Evolutionary conservation across 2,329 filamentous ascomycete genomes (phyloP), one percentile per base, ranked within the genome.

Genomic region (Emergomyces africanus): DNA sequence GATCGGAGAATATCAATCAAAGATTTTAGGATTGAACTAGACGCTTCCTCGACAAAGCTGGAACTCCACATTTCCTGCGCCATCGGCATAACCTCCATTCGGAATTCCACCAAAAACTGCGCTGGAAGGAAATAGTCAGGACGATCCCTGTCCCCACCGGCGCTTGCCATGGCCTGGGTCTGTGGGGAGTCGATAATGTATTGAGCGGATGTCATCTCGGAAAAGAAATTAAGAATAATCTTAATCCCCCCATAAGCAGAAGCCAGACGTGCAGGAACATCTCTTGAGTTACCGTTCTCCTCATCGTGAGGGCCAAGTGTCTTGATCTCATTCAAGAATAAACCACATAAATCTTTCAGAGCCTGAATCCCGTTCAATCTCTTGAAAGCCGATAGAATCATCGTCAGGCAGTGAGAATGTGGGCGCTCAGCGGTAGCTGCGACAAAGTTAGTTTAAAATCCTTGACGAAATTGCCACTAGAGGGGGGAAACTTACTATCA

Each of bases 351-450:
- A 0, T 80, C 76, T 65, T 89, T 90, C 61, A 97, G 75, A 5
- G 84, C 79, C 9, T 84, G 80, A 60, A 99, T 79, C 0, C 94
- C 92, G 44, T 84, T 85, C 54, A 84, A 81, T 61, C 89, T 85
- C 71, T 91, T 92, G 76, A 99, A 96, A 0, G 90, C 88, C 59
- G 91, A 81, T 28, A 99, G 79, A 41, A 97, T 85, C 33, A 94
- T 81, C 49, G 90, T 87, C 62, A 85, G 70, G 62, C 77, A 77
- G 64, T 78, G 74, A 3, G 77, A 63, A 74, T 75, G 64, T 72
- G 80, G 63, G 77, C 83, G 67, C 67, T 79, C 66, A 74, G 75
- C 60, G 74, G 78, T 61, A 68, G 73, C 64, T 77, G 30, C 30
- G 6, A 30, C 30, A 41, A 42, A 59, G 54, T 54, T 25, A 44